Evolutionary conservation across 176 grass and related monocot species (phyloP), one percentile per base, ranked within the genome.

Genomic region (Avena atlantica): DNA sequence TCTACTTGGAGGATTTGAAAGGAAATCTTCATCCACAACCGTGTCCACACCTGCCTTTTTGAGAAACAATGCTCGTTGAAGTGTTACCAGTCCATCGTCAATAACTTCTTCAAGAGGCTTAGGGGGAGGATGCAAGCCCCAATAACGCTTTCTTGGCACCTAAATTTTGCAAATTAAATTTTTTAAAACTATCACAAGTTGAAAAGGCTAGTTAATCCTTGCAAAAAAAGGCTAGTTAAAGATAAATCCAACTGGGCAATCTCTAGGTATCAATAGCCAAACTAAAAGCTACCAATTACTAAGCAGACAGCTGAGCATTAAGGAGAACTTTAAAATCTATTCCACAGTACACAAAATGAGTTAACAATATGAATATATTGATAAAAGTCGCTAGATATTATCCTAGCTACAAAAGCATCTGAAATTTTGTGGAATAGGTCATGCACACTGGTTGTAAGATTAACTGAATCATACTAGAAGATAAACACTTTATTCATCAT

Each of bases 31-130:
- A 84, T 98, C 96, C 70, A 92, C 87, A 87, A 88, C 86, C 85
- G 93, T 92, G 79, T 98, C 96, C 70, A 98, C 86, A 83, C 96
- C 96, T 59, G 91, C 96, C 85, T 90, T 98, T 92, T 91, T 95
- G 29, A 98, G 88, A 86, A 98, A 91, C 67, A 95, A 73, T 90
- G 90, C 90, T 42, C 78, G 91, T 70, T 98, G 96, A 84, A 98
- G 82, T 85, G 88, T 85, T 84, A 93, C 86, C 68, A 98, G 40
- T 12, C 91, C 93, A 92, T 93, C 89, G 71, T 98, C 96, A 73
- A 98, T 98, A 84, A 96, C 90, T 96, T 98, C 90, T 86, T 98
- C 96, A n/a, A 98, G 90, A 78, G 93, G 93, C 63, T 90, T 93
- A 31, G 96, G 96, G 34, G 96, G 96, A 77, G 96, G 92, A 84